Conservation (phyloP, 1,139 yeast species). For the Arxiozyma heterogenica region DNA sequence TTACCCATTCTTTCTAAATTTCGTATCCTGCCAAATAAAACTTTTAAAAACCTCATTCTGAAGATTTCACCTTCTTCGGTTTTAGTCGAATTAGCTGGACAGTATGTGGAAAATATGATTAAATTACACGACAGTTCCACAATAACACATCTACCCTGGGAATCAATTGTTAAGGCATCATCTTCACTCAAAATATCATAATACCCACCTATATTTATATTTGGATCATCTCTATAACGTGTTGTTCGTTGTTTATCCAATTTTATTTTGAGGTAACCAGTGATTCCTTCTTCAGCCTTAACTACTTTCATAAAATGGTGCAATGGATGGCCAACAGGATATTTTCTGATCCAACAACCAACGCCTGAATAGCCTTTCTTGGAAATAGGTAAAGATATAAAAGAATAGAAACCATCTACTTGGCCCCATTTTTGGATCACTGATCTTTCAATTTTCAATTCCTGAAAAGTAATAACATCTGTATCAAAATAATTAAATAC, state of each 20-base stretch:
- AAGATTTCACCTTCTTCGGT: conserved; percentile 63
- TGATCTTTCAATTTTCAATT: conserved; percentile 54
- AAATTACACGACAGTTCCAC: conserved; percentile 58
- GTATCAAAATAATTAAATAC: conserved; percentile 53
- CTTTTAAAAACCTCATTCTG: conserved; percentile 48
- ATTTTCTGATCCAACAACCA: conserved; percentile 63
- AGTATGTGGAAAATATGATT: conserved; percentile 69
- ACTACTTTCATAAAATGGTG: conserved; percentile 40
- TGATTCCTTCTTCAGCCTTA: conserved; percentile 84
- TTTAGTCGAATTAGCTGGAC: conserved; percentile 80
- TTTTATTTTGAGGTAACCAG: conserved; percentile 49
- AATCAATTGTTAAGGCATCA: conserved; percentile 47
- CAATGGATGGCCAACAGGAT: conserved; percentile 36
- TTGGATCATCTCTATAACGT: conserved; percentile 18
- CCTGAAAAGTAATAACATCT: conserved; percentile 78
- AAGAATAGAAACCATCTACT: conserved; percentile 51
- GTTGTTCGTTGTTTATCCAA: conserved; percentile 8
- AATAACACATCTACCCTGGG: conserved; percentile 76
- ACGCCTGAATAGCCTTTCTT: conserved; percentile 90
- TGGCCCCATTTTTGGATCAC: conserved; percentile 42
- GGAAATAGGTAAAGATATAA: conserved; percentile 54
- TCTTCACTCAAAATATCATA: conserved; percentile 35
- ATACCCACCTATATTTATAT: conserved; percentile 63
- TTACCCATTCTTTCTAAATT: conserved; percentile 47
- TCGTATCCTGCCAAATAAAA: conserved; percentile 52